Evolutionary conservation across 768 basidiomycete genomes (phyloP).

Genomic region (Crassisporium funariophilum): DNA sequence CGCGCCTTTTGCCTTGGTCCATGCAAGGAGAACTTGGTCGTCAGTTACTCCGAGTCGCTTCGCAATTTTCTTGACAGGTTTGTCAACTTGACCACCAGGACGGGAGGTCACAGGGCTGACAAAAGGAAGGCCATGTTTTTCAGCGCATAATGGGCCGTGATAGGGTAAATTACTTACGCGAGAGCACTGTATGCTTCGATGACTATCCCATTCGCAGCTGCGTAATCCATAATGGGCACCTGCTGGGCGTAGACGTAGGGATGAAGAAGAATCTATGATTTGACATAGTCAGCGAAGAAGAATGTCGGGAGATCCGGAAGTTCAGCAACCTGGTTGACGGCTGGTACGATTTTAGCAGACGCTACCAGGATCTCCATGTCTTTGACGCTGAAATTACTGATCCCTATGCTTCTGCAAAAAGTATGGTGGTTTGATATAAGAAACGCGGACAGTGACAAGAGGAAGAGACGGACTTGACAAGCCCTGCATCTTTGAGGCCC

Average conservation of each 20-base stretch:
- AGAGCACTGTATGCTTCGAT: conserved; percentile 72
- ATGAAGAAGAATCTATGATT: conserved; percentile 61
- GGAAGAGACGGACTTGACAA: conserved; percentile 47
- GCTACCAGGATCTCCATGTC: conserved; percentile 57
- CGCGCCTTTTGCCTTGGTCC: conserved; percentile 70
- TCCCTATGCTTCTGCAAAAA: conserved; percentile 62
- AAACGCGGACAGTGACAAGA: too few species aligned
- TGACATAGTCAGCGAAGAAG: not conserved
- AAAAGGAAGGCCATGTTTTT: not conserved
- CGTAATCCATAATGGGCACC: conserved; percentile 34
- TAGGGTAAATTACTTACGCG: conserved; percentile 38
- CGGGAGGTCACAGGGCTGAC: conserved; percentile 58
- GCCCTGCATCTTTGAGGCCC: conserved; percentile 52
- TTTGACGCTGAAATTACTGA: conserved; percentile 64
- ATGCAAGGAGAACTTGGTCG: conserved; percentile 73
- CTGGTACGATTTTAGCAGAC: conserved; percentile 65
- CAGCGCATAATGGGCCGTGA: not conserved
- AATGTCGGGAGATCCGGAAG: not conserved
- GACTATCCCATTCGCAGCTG: conserved; percentile 54
- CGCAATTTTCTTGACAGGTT: conserved; percentile 56
- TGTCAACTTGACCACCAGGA: conserved; percentile 67
- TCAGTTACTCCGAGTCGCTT: conserved; percentile 48
- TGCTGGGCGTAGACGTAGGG: conserved; percentile 57
- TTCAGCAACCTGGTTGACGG: conserved; percentile 60
- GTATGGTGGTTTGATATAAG: too few species aligned